These are phyloP conservation scores for Aspergillus texensis DNA, from an alignment of 2,329 filamentous ascomycete species.

Conservation along the genomic window DNA sequence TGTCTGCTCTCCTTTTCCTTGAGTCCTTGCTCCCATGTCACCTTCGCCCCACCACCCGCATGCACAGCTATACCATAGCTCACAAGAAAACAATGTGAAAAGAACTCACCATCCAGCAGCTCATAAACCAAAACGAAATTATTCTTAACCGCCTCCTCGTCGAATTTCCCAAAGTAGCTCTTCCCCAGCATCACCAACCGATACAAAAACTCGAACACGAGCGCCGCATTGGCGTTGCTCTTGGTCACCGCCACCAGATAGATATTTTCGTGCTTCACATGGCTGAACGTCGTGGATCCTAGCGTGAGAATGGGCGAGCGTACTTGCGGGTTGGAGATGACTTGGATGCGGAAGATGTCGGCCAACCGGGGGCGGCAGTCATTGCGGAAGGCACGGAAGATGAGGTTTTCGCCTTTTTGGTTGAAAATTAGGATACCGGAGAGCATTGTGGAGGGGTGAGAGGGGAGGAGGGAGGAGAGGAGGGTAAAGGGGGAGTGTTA, in stretches of 20 bases:
- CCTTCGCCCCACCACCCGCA: neutral
- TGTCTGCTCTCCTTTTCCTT: neutral
- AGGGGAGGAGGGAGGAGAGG: slow-evolving; percentile 12
- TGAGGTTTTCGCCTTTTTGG: slow-evolving; percentile 99
- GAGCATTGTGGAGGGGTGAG: slow-evolving; percentile 64
- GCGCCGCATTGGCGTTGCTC: slow-evolving; percentile 97
- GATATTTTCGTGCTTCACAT: slow-evolving; percentile 99
- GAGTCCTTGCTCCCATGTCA: neutral
- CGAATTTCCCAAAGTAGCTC: slow-evolving; percentile 98
- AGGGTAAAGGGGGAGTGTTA: slow-evolving; percentile 9
- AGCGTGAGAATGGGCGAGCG: slow-evolving; percentile 96
- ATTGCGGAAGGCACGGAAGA: slow-evolving; percentile 97
- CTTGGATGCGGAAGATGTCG: slow-evolving; percentile 98
- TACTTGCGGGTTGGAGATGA: slow-evolving; percentile 97
- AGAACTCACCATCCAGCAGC: slow-evolving; percentile 76
- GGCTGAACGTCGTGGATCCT: slow-evolving; percentile 96
- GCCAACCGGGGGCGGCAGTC: slow-evolving; percentile 96
- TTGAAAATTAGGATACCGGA: slow-evolving; percentile 98
- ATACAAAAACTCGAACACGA: slow-evolving; percentile 98
- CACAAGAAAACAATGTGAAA: neutral
- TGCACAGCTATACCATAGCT: neutral
- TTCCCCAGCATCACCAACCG: slow-evolving; percentile 85
- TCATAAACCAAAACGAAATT: slow-evolving; percentile 99
- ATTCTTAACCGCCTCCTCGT: slow-evolving; percentile 99
- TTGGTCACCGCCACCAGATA: slow-evolving; percentile 97